Base-by-base conservation (phyloP, 192 early-diverging fungal genomes). In the Rhizophlyctis rosea region DNA sequence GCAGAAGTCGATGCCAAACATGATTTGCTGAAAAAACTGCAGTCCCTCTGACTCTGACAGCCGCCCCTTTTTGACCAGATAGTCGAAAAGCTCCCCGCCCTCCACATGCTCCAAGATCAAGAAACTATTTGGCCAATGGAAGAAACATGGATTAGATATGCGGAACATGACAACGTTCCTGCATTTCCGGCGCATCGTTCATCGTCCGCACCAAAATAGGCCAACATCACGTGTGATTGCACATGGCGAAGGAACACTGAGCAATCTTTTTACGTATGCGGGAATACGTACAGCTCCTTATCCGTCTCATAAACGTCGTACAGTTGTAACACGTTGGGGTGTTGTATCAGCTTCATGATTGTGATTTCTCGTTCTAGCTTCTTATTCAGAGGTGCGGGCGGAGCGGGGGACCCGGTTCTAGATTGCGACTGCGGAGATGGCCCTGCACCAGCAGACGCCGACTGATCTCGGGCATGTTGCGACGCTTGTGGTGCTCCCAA, bases 21-120 rank as follows among this genome's bases (percentile, higher is more conserved):
- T 88, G 49, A 99, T 93, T 71, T 98, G 96, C 74, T 97, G 95
- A 69, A 98, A 99, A 70, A 96, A 96, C 32, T 84, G 72, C 44
- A 94, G 78, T 0, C 89, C 92, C 63, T 96, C 93, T 54, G 78
- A 75, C 67, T 98, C 94, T 34, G 78, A 67, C 80, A 98, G 81
- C 4, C 81, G 47, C 21, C 87, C 87, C 51, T 76, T 67, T 34
- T 79, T 69, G 4, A 89, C 82, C 3, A 89, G 64, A 55, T 88
- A 81, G 44, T 89, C 86, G 68, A 89, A 89, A 59, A 89, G 70
- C 72, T 89, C 87, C 50, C 86, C 86, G 61, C 87, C 87, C 57
- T 84, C 80, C 33, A 87, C 77, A 61, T 86, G 80, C 64, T 89
- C 87, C 57, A 89, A 62, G 18, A 89, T 76, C 50, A 88, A 65